Evolutionary conservation across 768 basidiomycete genomes (phyloP), one percentile per base, ranked within the genome.

Genomic region (Mycena metata): DNA sequence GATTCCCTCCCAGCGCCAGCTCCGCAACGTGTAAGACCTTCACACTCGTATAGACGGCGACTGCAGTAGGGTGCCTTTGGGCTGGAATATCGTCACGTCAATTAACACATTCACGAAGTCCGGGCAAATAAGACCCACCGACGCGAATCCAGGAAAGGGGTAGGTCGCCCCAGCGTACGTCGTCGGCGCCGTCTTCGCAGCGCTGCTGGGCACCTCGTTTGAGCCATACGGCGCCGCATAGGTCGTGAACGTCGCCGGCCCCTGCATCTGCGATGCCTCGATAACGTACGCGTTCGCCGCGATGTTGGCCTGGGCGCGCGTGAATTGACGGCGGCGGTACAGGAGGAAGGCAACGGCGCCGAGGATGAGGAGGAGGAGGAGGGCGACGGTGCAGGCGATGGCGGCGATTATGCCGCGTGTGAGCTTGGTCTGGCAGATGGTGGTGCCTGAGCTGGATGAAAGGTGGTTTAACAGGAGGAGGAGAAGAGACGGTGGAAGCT

Each of bases 321-420:
- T 56, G 46, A 51, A 46, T 36, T 59, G 36, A 39, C 64, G 64
- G 6, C 64, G 56, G 35, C 64, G 64, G 46, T 66, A 59, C 46
- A 58, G 30, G 16, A 66, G 2, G 45, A 47, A 47, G 17, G 15
- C 46, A 11, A 26, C 26, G 6, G 2, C 39, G 56, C 47, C 56
- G 11, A 36, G 16, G 47, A 55, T 24, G 39, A 56, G 42, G 0
- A 23, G 13, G 42, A 66, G 23, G 23, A 59, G 12, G 36, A 59
- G 42, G 36, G 51, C 12, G 36, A 51, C 13, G 24, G n/a, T 30
- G 10, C 24, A 8, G 24, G 23, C 17, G 39, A 66, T 50, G 15
- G 56, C 64, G 24, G 36, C 64, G 64, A 66, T 42, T 13, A 56
- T 52, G 56, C 33, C 49, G 41, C 56, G n/a, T 16, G 47, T 51